Percentiles rank a stretch among this genome's conserved stretches.
These are phyloP conservation scores for Dendryphion nanum DNA, from an alignment of 2,329 filamentous ascomycete genomes.

Conservation along the genomic window DNA sequence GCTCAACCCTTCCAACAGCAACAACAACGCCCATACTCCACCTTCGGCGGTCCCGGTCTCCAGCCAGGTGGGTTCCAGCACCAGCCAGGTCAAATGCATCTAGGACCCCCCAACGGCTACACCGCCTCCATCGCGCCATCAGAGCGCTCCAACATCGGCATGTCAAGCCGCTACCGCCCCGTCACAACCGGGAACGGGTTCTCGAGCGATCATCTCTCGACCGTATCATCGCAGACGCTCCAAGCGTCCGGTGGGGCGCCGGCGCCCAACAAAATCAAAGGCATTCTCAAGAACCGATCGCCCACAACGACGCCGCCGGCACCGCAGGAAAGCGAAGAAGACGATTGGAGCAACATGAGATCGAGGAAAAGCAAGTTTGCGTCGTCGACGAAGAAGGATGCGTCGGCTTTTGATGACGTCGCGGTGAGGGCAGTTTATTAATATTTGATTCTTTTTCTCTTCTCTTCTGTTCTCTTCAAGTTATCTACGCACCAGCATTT, in stretches of 20 bases:
- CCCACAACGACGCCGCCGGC: constrained; percentile 10
- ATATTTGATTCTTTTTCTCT: too few relatives aligned
- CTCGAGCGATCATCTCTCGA: constrained; percentile 21
- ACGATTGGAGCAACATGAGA: constrained; percentile 33
- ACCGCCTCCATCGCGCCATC: constrained; percentile 91
- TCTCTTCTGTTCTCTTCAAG: too few relatives aligned
- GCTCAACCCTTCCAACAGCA: constrained; percentile 54
- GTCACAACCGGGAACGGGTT: constrained; percentile 57
- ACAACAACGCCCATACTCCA: constrained; percentile 26
- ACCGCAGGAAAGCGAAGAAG: constrained; percentile 24
- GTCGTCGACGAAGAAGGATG: neutral
- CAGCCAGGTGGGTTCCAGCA: constrained; percentile 33
- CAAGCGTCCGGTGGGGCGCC: constrained; percentile 25
- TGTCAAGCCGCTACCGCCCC: constrained; percentile 86
- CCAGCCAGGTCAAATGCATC: constrained; percentile 31
- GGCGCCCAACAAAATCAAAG: constrained; percentile 23
- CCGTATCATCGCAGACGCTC: constrained; percentile 31
- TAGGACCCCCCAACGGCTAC: constrained; percentile 55
- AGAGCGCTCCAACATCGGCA: constrained; percentile 89
- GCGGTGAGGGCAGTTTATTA: too few relatives aligned
- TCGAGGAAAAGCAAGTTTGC: constrained; percentile 28
- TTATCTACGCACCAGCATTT: too few relatives aligned
- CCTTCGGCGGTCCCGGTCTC: constrained; percentile 11
- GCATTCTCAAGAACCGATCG: constrained; percentile 30
- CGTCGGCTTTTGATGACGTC: too few relatives aligned